These are phyloP conservation scores for Metarhizium rileyi DNA, from an alignment of 2,329 filamentous ascomycete genomes.

Conservation along the genomic window DNA sequence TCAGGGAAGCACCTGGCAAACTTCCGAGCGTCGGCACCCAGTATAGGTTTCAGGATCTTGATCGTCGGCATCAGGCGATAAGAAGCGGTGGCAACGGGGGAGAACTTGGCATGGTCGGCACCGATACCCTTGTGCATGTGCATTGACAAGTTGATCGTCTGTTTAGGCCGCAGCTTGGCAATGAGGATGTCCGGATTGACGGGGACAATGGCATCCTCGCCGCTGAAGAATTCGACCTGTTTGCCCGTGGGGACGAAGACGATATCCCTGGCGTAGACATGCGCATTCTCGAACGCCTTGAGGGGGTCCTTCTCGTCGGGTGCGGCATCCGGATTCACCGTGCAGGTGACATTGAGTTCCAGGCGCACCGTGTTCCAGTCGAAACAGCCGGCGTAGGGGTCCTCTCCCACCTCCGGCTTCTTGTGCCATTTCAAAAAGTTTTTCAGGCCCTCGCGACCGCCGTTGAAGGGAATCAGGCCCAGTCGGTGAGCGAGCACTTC, in stretches of 20 bases:
- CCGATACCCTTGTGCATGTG: slow-evolving; percentile 94
- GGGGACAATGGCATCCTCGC: slow-evolving; percentile 58
- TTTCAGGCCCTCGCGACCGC: slow-evolving; percentile 62
- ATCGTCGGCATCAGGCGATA: slow-evolving; percentile 89
- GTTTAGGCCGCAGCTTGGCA: slow-evolving; percentile 85
- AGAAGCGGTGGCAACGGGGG: slow-evolving; percentile 85
- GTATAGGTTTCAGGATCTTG: slow-evolving; percentile 70
- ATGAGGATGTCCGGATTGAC: slow-evolving; percentile 89
- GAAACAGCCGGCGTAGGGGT: slow-evolving; percentile 47
- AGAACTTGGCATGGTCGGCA: slow-evolving; percentile 93
- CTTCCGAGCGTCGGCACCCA: slow-evolving; percentile 79
- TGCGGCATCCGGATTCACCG: slow-evolving; percentile 62
- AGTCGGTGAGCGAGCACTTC: slow-evolving; percentile 88
- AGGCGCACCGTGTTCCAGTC: slow-evolving; percentile 87
- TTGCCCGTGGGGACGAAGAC: slow-evolving; percentile 66
- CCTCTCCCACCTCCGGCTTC: slow-evolving; percentile 55
- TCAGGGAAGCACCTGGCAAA: slow-evolving; percentile 82
- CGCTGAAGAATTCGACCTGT: slow-evolving; percentile 60
- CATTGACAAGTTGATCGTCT: slow-evolving; percentile 76
- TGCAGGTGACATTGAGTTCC: slow-evolving; percentile 69
- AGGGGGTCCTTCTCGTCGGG: slow-evolving; percentile 68
- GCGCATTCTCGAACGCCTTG: slow-evolving; percentile 78
- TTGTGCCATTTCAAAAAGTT: slow-evolving; percentile 75
- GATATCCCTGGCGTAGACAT: slow-evolving; percentile 72
- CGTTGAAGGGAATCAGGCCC: slow-evolving; percentile 82